Percentiles rank a stretch among this genome's conserved stretches.
Evolutionary conservation across 2,329 filamentous ascomycete species (phyloP).

Genomic region (Pseudocercospora fijiensis): DNA sequence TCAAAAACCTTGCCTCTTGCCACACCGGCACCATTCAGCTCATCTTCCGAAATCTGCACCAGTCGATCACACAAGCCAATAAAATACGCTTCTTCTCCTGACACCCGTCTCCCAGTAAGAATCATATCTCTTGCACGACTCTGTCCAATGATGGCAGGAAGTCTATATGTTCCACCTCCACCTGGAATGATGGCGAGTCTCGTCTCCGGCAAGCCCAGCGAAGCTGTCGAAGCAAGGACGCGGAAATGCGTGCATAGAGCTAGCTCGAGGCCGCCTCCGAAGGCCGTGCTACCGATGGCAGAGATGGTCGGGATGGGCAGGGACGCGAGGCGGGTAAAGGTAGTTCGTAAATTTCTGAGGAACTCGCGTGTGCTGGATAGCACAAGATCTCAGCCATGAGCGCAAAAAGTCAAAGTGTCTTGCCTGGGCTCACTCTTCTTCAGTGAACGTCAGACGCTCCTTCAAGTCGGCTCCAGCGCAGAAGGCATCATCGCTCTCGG

Average conservation of each 20-base stretch:
- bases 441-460: conserved; percentile 73
- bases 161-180: conserved; percentile 85
- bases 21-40: conserved; percentile 50
- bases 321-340: conserved; percentile 68
- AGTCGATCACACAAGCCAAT: conserved; percentile 86
- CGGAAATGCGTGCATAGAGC: conserved; percentile 87
- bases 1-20: conserved; percentile 69
- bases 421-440: conserved; percentile 64
- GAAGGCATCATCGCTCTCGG: conserved; percentile 81
- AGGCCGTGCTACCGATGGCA: conserved; percentile 78
- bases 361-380: conserved; percentile 70
- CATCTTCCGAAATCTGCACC: conserved; percentile 70
- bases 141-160: conserved; percentile 77
- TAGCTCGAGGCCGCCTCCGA: conserved; percentile 91
- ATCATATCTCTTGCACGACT: conserved; percentile 84
- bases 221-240: conserved; percentile 75
- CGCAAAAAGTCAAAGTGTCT: background rate
- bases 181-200: conserved; percentile 91
- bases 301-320: conserved; percentile 89
- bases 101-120: conserved; percentile 82
- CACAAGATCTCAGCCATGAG: background rate
- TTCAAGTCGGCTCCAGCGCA: conserved; percentile 95
- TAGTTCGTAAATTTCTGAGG: conserved; percentile 70
- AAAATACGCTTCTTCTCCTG: conserved; percentile 83
- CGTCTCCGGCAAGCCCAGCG: conserved; percentile 85